Percentiles rank a stretch among this genome's conserved stretches.
These are phyloP conservation scores for Rossbeevera mucosa DNA, from an alignment of 768 basidiomycete species.

Conservation along the genomic window DNA sequence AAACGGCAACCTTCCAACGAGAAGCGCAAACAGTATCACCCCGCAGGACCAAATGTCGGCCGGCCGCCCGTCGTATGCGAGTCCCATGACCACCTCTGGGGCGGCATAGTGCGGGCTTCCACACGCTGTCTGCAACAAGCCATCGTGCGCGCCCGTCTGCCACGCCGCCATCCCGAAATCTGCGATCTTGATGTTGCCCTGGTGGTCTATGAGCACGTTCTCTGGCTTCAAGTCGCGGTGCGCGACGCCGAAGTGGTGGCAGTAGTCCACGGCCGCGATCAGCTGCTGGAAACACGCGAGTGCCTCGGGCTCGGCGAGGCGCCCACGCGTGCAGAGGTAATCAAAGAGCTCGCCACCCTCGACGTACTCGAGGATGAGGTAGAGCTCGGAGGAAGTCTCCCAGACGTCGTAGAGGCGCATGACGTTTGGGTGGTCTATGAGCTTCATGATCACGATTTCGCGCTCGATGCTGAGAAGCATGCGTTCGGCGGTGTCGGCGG, in stretches of 20 bases:
- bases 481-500: constrained; percentile 72
- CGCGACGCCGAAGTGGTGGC: constrained; percentile 90
- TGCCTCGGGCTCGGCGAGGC: constrained; percentile 66
- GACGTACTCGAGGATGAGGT: constrained; percentile 90
- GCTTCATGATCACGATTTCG: constrained; percentile 97
- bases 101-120: constrained; percentile 95
- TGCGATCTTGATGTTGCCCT: constrained; percentile 64
- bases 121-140: constrained; percentile 76
- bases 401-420: constrained; percentile 95
- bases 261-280: constrained; percentile 86
- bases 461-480: constrained; percentile 79
- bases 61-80: constrained; percentile 78
- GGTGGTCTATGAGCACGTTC: constrained; percentile 80
- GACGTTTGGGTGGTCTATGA: constrained; percentile 92
- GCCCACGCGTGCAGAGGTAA: constrained; percentile 76
- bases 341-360: constrained; percentile 95
- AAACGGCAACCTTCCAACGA: constrained; percentile 85
- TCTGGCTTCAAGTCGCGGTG: constrained; percentile 95
- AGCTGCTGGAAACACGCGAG: constrained; percentile 90
- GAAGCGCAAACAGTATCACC: constrained; percentile 85
- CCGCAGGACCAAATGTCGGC: constrained; percentile 98
- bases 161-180: neutral
- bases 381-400: constrained; percentile 88
- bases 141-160: constrained; percentile 29
- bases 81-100: constrained; percentile 83